These are phyloP conservation scores for Beauveria sp. DNA, from an alignment of 2,329 filamentous ascomycete species.

Conservation along the genomic window DNA sequence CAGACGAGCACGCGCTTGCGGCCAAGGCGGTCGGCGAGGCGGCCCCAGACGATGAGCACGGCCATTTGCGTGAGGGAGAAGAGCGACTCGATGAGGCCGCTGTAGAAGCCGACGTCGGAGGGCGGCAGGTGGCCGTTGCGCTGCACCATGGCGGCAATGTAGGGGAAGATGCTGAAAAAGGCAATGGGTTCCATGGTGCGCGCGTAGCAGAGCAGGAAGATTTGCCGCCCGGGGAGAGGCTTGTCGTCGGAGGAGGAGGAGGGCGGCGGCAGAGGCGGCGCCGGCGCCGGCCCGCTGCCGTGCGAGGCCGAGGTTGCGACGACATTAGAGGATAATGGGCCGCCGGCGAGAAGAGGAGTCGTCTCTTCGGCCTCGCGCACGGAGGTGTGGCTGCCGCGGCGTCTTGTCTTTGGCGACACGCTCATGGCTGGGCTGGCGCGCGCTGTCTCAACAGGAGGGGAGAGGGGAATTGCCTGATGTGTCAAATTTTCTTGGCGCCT, in stretches of 20 bases:
- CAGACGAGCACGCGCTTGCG: conserved; percentile 65
- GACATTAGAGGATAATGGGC: neutral
- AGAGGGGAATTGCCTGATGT: no score
- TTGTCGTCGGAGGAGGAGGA: conserved; percentile 23
- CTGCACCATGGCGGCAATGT: conserved; percentile 70
- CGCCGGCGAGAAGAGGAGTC: neutral
- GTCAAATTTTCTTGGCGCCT: no score
- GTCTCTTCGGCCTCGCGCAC: neutral
- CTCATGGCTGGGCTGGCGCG: neutral
- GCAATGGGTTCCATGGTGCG: conserved; percentile 68
- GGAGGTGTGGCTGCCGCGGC: neutral
- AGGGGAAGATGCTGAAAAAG: conserved; percentile 83
- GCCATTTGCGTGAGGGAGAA: conserved; percentile 70
- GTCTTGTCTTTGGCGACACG: neutral
- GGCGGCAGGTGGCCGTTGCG: conserved; percentile 53
- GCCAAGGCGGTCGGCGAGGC: conserved; percentile 53
- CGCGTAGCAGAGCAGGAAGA: conserved; percentile 65
- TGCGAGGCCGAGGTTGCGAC: neutral
- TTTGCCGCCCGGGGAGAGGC: conserved; percentile 53
- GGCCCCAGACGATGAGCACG: conserved; percentile 71
- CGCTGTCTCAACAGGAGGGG: no score
- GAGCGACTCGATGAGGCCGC: conserved; percentile 64
- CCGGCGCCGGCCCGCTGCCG: neutral
- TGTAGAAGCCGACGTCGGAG: conserved; percentile 72
- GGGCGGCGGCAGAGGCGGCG: neutral